Conservation (phyloP, 2,329 filamentous ascomycete species). For the Cordyceps pruinosa region DNA sequence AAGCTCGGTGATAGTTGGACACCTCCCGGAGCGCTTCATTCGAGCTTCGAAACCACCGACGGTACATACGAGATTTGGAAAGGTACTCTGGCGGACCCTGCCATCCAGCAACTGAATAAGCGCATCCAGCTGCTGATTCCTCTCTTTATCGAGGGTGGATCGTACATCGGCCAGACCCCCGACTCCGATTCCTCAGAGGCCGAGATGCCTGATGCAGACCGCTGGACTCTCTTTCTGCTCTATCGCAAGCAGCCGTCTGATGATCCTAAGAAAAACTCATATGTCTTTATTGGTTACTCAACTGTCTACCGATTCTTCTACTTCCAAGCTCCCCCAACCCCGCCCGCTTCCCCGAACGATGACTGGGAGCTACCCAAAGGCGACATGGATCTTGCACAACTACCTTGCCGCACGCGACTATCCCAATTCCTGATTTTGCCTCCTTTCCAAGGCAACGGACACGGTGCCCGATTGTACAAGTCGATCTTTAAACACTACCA, state of each 20-base stretch:
- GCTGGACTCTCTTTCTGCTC: constrained; percentile 90
- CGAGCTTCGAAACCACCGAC: constrained; percentile 53
- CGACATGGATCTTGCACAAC: constrained; percentile 46
- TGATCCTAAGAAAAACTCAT: constrained; percentile 46
- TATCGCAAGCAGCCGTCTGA: constrained; percentile 55
- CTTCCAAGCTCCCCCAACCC: constrained; percentile 43
- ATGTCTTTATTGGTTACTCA: constrained; percentile 80
- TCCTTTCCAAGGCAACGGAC: constrained; percentile 73
- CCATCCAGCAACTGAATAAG: constrained; percentile 63
- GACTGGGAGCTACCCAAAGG: constrained; percentile 39
- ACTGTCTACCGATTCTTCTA: constrained; percentile 85
- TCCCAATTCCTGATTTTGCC: constrained; percentile 92
- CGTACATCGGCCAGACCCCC: constrained; percentile 50
- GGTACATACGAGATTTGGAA: constrained; percentile 79
- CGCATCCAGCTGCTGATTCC: constrained; percentile 79
- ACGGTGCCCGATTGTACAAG: constrained; percentile 75
- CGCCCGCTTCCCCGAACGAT: constrained; percentile 30
- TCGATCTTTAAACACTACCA: constrained; percentile 67
- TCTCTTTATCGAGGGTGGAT: constrained; percentile 91
- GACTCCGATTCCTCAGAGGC: constrained; percentile 51
- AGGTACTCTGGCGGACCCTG: constrained; percentile 62
- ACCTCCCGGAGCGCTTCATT: constrained; percentile 69
- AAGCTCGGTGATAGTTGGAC: constrained; percentile 42
- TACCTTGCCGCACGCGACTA: constrained; percentile 74
- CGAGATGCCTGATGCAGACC: constrained; percentile 65